Evolutionary conservation across 2,329 filamentous ascomycete genomes (phyloP), one percentile per base, ranked within the genome.

Genomic region (Diaporthe citriasiana): DNA sequence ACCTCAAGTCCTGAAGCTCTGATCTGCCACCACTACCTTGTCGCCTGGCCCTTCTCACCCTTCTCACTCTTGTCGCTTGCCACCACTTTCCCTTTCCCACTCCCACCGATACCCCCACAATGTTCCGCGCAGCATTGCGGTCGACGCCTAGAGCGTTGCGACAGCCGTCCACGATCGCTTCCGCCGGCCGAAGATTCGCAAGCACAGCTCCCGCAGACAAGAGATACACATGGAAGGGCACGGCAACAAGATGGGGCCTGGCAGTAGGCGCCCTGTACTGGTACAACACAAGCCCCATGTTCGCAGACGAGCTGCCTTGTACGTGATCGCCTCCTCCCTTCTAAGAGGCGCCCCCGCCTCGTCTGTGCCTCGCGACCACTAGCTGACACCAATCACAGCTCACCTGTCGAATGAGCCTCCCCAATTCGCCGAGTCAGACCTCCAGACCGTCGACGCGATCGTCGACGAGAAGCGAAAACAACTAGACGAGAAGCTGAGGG

Each of bases 241-340:
- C 91, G 69, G 88, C 88, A 5, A 82, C 90, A 79, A 90, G 96
- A 86, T 93, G 95, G 90, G 94, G 91, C 77, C 81, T 97, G 72
- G 95, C 94, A 0, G 88, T 87, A 74, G 94, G 89, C 27, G 91
- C 93, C 59, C 85, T 98, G 66, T 99, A 98, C 86, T 98, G 94
- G 84, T 99, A 98, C 84, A 97, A 95, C 86, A 98, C 95, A 10
- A 96, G 93, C 80, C 90, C 92, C 71, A 87, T 95, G 30, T 98
- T 98, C 83, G 94, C 95, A 22, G 94, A 98, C 79, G 93, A 97
- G 83, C 90, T 92, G 47, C 84, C 89, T 78, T 89, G 95, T 97
- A 89, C 78, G 93, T 84, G 40, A 33, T 2, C 1, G 56, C 30
- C 50, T 73, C 71, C 33, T 47, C 50, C 12, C 53, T 33, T 13